phyloP scores from a whole-genome alignment of 257 asterid species.

The Solanum sejunctum region DNA sequence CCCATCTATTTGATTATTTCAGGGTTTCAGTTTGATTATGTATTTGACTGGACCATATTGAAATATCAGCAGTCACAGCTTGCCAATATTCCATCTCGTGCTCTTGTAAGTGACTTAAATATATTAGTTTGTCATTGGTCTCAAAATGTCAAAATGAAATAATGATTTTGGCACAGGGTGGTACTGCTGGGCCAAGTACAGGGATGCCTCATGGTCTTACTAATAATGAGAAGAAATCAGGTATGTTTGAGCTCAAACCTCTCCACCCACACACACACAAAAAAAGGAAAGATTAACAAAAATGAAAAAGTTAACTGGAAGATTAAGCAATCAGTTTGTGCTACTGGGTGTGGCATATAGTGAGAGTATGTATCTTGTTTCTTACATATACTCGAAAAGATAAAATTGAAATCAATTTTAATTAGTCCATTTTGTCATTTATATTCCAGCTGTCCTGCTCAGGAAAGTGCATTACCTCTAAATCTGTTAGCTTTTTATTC shows the following conservation, averaged over 20 bases:
- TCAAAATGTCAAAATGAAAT: not conserved
- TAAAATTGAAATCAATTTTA: not conserved
- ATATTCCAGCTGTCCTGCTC: not conserved
- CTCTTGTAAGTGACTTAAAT: constrained; percentile 41
- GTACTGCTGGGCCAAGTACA: constrained; percentile 46
- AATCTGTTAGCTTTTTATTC: not conserved
- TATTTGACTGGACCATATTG: constrained; percentile 79
- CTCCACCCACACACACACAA: too few species aligned
- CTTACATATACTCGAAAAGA: not conserved
- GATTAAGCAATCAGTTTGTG: not conserved
- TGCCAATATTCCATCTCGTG: constrained; percentile 59
- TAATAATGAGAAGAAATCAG: constrained; percentile 48
- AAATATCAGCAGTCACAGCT: constrained; percentile 72
- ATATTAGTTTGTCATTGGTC: not conserved
- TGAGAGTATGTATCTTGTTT: not conserved
- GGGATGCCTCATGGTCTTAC: constrained; percentile 38
- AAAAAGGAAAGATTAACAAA: not conserved
- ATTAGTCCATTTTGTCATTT: not conserved
- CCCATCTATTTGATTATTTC: constrained; percentile 13
- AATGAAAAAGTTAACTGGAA: not conserved
- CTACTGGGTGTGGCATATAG: not conserved
- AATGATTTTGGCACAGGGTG: constrained; percentile 32
- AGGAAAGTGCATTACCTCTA: not conserved
- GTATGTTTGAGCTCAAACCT: constrained; percentile 11
- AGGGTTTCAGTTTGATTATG: constrained; percentile 75